Base-by-base conservation (phyloP, 1,284 basidiomycete species). In the Cryptococcus deneoformans region DNA sequence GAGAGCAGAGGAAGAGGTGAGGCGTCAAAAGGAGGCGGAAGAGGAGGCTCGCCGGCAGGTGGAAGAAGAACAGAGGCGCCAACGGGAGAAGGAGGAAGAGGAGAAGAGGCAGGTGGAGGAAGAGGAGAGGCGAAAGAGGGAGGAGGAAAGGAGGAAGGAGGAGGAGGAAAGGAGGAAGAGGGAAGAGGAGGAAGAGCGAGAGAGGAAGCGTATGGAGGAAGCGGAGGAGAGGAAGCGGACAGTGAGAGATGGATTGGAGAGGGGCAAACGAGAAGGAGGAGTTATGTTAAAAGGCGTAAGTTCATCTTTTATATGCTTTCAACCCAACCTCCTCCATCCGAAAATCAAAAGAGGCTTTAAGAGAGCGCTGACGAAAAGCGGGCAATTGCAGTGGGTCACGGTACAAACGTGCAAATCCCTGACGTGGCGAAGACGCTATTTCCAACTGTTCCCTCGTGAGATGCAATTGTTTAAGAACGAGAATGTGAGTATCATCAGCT, bases 271-370 rank as follows among this genome's bases (percentile, higher is more conserved):
- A 2, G 59, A 61, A 3, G 75, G 73, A 6, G 65, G 67, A 4
- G 29, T 51, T 73, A 74, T 76, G 75, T 60, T 76, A 11, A 59
- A 63, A n/a, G 75, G 75, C 10, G 73, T 75, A 52, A 69, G 73
- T 70, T 8, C 5, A 44, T 52, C 16, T 36, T 5, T 46, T 10
- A 3, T 7, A 42, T 34, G 8, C 9, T 12, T n/a, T 14, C 29
- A 29, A 29, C 29, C 29, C 29, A 29, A 29, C 29, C 29, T 29
- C 3, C 29, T 29, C 29, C 29, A 29, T 29, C 29, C 29, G 29
- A 29, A 29, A 29, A 4, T 29, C 29, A 29, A 29, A 4, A 2
- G 29, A 29, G 29, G 29, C 29, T 29, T 39, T 6, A 44, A 6
- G 20, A 8, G 34, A 29, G 47, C 11, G 43, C 36, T 54, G 52